Evolutionary conservation across 176 grass and related monocot genomes (phyloP).

Genomic region (Hordeum marinum): DNA sequence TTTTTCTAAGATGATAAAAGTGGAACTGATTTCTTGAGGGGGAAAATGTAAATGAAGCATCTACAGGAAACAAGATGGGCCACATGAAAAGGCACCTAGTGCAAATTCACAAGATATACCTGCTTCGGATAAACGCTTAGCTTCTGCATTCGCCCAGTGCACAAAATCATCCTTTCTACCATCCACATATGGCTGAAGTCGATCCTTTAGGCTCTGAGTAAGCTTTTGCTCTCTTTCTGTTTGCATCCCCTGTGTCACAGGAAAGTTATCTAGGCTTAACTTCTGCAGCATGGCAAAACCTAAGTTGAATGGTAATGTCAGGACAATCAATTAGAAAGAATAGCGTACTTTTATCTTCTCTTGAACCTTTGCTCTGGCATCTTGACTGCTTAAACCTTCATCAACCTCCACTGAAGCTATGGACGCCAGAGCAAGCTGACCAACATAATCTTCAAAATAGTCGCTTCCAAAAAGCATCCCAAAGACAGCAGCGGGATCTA

Average conservation of each 20-base stretch:
- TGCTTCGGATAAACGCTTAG: conserved; percentile 72
- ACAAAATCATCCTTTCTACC: conserved; percentile 77
- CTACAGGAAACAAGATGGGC: background rate
- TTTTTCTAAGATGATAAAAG: background rate
- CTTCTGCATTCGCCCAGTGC: conserved; percentile 69
- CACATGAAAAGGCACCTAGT: background rate
- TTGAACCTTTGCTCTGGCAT: conserved; percentile 61
- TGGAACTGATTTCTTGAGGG: background rate
- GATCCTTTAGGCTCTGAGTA: conserved; percentile 72
- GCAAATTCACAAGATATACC: conserved; percentile 38
- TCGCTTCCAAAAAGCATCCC: conserved; percentile 99
- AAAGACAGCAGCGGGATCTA: conserved; percentile 92
- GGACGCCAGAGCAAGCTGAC: conserved; percentile 87
- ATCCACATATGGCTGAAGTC: conserved; percentile 72
- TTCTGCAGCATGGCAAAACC: background rate
- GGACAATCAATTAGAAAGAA: conserved; percentile 7
- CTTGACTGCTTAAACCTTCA: conserved; percentile 52
- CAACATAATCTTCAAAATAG: conserved; percentile 96
- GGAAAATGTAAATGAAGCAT: conserved; percentile 6
- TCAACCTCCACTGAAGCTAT: conserved; percentile 77
- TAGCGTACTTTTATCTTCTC: conserved; percentile 82
- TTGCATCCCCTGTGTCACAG: conserved; percentile 66
- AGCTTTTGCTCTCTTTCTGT: conserved; percentile 76
- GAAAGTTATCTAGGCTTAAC: conserved; percentile 15
- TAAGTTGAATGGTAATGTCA: background rate